Evolutionary conservation across 2,329 filamentous ascomycete genomes (phyloP), one percentile per base, ranked within the genome.

Genomic region (Xylaria hypoxylon): DNA sequence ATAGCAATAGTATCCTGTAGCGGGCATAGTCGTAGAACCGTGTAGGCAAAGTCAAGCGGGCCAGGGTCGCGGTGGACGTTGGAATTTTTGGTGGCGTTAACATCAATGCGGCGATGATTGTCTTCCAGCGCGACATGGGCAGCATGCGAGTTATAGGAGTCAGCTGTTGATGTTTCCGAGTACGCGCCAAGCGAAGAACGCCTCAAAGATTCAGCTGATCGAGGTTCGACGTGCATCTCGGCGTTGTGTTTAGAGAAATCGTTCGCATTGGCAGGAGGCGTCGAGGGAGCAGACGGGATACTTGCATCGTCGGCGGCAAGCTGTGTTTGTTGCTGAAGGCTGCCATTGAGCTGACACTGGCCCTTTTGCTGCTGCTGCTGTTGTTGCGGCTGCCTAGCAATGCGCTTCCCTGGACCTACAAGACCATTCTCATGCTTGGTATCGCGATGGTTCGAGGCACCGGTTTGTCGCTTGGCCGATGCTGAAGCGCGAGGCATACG

Each of bases 1-100:
- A 98, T 97, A 77, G 95, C 94, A 80, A 97, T 93, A 68, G 95
- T 97, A 82, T 98, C 95, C 82, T 93, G 92, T 77, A 97, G 89
- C 60, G 95, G 95, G 75, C 94, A 95, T 59, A 94, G 93, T 75
- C 89, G 90, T 78, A 98, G 88, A 74, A 98, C 95, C 62, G 94
- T 97, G 72, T 92, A 87, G 70, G 92, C 91, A 71, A 96, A 85
- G 74, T 92, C 90, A 72, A 97, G 81, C 53, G 92, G 89, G 65
- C 91, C 91, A 61, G 89, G 84, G 77, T 91, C 89, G 72, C 89
- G 89, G 76, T 92, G 90, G 61, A 91, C 85, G 66, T 90, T 85
- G 71, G 85, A 84, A 73, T 90, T 87, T 79, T 90, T 90, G 77
- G 88, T 86, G 71, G 86, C 86, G 77, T 90, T 91, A 75, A 91